Evolutionary conservation across 2,329 filamentous ascomycete species (phyloP).

Genomic region (Talaromyces sp.): DNA sequence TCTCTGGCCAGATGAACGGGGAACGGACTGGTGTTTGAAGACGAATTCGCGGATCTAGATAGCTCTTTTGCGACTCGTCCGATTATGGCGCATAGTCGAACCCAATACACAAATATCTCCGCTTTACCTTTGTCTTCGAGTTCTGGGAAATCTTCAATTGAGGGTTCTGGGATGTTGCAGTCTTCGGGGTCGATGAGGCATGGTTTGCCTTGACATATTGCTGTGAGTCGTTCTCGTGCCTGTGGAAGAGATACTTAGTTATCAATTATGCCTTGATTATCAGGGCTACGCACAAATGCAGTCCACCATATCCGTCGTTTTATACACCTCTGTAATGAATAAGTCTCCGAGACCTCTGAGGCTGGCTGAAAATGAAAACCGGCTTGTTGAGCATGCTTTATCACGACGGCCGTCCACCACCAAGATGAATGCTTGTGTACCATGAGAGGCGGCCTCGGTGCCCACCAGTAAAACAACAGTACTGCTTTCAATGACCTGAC

Average conservation of each 20-base stretch:
- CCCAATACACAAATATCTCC: background rate
- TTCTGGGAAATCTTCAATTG: background rate
- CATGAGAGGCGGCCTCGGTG: background rate
- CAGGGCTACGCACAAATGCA: background rate
- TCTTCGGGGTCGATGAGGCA: background rate
- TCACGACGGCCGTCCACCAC: background rate
- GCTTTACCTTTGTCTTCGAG: background rate
- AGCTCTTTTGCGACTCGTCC: background rate
- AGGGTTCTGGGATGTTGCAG: background rate
- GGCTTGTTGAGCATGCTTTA: background rate
- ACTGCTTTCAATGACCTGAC: background rate
- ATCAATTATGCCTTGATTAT: background rate
- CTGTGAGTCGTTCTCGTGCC: background rate
- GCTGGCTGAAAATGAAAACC: background rate
- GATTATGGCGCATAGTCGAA: background rate
- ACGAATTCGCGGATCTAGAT: background rate
- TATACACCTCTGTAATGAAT: background rate
- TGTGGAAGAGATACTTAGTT: background rate
- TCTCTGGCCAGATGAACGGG: background rate
- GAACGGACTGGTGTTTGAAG: background rate
- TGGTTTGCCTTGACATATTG: background rate
- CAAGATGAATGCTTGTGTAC: conserved; percentile 3
- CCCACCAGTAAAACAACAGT: conserved; percentile 2
- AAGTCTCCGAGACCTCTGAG: background rate
- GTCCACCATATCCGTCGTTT: background rate